Evolutionary conservation across 495 filamentous ascomycete genomes (phyloP).

Genomic region (Aspergillus affinis): DNA sequence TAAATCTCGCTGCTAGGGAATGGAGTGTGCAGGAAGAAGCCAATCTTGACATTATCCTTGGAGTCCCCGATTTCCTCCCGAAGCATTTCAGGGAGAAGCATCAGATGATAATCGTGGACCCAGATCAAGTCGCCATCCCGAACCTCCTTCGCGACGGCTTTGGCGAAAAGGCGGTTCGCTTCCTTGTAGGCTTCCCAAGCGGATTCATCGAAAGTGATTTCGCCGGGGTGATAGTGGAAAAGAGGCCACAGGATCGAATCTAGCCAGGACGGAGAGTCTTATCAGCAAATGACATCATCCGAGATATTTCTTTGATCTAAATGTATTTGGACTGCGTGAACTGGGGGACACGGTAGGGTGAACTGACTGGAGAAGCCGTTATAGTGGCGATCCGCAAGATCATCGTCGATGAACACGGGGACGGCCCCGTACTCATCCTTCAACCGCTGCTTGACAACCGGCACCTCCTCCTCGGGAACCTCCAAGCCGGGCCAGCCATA

Average conservation of each 20-base stretch:
- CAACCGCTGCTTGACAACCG: constrained; percentile 61
- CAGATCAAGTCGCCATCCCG: constrained; percentile 90
- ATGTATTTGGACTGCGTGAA: background rate
- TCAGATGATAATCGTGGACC: constrained; percentile 98
- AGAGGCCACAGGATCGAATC: constrained; percentile 97
- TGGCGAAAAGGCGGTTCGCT: constrained; percentile 85
- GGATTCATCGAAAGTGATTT: constrained; percentile 94
- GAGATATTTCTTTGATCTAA: background rate
- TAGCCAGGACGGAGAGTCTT: constrained; percentile 28
- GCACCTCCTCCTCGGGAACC: constrained; percentile 68
- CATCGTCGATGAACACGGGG: constrained; percentile 76
- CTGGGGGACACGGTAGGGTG: constrained; percentile 1
- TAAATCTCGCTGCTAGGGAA: constrained; percentile 99
- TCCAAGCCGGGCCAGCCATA: constrained; percentile 96
- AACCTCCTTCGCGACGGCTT: constrained; percentile 74
- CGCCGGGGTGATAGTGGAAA: constrained; percentile 96
- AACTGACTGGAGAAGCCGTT: constrained; percentile 82
- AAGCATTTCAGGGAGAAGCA: constrained; percentile 93
- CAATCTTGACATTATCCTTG: constrained; percentile 88
- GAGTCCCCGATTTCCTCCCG: constrained; percentile 74
- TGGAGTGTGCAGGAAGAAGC: constrained; percentile 95
- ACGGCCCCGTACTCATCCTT: constrained; percentile 72
- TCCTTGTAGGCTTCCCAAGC: constrained; percentile 91
- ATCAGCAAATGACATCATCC: constrained; percentile 17
- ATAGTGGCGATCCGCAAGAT: constrained; percentile 78